Evolutionary conservation across 805 yeast species (phyloP).

Genomic region (Ogataea pini): DNA sequence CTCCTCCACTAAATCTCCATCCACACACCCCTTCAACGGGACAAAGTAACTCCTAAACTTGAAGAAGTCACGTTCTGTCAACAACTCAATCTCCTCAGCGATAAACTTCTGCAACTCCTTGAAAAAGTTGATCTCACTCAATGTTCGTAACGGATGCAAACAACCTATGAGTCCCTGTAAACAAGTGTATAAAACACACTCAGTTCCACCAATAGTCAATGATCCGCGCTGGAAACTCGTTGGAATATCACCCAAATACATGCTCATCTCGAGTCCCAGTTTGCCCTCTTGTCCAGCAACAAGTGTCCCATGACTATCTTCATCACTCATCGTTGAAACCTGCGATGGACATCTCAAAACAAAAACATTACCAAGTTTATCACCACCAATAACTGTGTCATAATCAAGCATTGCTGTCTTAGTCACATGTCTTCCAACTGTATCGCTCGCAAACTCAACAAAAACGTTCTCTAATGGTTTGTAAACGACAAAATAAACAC

Average conservation of each 20-base stretch:
- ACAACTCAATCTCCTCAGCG: conserved; percentile 37
- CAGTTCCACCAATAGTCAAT: conserved; percentile 62
- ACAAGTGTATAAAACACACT: conserved; percentile 69
- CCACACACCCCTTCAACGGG: conserved; percentile 76
- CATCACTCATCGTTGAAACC: conserved; percentile 49
- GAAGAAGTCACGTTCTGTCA: conserved; percentile 68
- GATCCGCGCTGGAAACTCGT: conserved; percentile 57
- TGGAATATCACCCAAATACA: conserved; percentile 68
- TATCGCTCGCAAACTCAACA: conserved; percentile 69
- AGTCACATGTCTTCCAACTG: conserved; percentile 65
- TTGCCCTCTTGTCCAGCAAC: conserved; percentile 43
- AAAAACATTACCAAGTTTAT: conserved; percentile 80
- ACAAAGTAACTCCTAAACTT: conserved; percentile 75
- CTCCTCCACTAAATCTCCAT: conserved; percentile 83
- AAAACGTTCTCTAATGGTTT: conserved; percentile 52
- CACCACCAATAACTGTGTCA: conserved; percentile 80
- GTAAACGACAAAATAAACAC: conserved; percentile 58
- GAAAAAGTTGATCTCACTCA: conserved; percentile 62
- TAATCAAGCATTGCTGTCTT: conserved; percentile 62
- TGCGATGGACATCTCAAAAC: conserved; percentile 61
- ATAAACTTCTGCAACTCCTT: conserved; percentile 52
- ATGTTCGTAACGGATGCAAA: conserved; percentile 63
- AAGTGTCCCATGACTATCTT: conserved; percentile 47
- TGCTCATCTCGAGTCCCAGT: conserved; percentile 54
- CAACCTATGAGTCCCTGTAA: conserved; percentile 81